phyloP scores from a whole-genome alignment of 2,329 filamentous ascomycete genomes.

The Colletotrichum trifolii region DNA sequence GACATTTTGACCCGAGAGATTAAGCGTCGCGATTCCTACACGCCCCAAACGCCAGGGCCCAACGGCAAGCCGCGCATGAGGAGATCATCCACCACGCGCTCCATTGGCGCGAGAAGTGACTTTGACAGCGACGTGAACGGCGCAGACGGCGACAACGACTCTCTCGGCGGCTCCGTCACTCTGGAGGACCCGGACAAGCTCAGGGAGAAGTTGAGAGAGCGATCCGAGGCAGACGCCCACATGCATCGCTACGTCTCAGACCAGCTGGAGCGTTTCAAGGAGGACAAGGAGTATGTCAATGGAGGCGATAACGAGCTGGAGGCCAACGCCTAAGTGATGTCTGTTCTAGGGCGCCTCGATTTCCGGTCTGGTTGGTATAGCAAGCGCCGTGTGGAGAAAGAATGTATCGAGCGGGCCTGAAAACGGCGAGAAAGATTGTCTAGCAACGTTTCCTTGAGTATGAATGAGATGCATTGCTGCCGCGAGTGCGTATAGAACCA shows the following conservation, averaged over 20 bases:
- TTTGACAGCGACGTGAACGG: conserved; percentile 67
- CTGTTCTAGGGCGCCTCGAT: neutral
- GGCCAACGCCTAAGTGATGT: conserved; percentile 41
- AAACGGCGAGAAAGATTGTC: too few relatives aligned
- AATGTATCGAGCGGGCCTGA: neutral
- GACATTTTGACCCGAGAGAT: conserved; percentile 78
- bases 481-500: conserved; percentile 31
- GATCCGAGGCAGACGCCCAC: conserved; percentile 72
- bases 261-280: conserved; percentile 77
- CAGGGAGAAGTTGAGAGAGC: conserved; percentile 61
- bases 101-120: conserved; percentile 86
- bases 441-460: conserved; percentile 16
- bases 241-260: conserved; percentile 85
- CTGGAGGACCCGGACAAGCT: conserved; percentile 45
- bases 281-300: conserved; percentile 41
- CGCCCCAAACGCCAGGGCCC: conserved; percentile 42
- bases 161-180: conserved; percentile 31
- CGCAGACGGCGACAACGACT: conserved; percentile 54
- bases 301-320: conserved; percentile 60
- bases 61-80: conserved; percentile 66
- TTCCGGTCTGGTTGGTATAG: conserved; percentile 9
- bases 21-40: conserved; percentile 50
- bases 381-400: neutral
- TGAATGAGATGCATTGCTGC: conserved; percentile 6
- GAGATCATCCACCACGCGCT: conserved; percentile 83